A percentile compares a stretch with the other conserved stretches of the same genome.
phyloP scores from a whole-genome alignment of 225 moss, liverwort and hornwort species.

The Straminergon stramineum region DNA sequence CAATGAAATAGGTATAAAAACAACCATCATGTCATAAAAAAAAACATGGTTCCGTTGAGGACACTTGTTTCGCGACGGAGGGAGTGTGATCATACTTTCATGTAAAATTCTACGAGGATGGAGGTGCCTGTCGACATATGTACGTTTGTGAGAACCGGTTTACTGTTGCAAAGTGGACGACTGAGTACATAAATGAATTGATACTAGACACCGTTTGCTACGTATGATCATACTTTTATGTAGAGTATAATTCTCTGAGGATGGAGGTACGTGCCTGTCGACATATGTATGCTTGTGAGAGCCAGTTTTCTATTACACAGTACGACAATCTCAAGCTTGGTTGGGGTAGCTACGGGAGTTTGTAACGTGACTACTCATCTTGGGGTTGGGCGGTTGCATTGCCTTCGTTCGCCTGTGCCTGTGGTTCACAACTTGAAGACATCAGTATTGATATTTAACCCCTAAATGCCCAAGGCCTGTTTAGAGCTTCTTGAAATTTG shows the following conservation, averaged over 20 bases:
- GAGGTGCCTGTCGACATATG: background rate
- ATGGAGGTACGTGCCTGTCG: too few species aligned
- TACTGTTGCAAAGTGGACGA: too few species aligned
- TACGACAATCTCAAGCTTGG: background rate
- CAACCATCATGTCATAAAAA: too few species aligned
- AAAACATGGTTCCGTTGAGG: background rate
- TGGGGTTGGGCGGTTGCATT: background rate
- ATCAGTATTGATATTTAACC: background rate
- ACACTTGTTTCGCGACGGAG: background rate
- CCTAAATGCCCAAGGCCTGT: too few species aligned
- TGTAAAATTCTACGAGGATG: background rate
- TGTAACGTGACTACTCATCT: background rate
- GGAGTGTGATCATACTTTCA: background rate
- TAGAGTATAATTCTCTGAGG: too few species aligned
- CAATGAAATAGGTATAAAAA: background rate
- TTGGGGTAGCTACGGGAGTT: background rate
- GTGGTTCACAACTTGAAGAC: background rate
- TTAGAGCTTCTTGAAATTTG: too few species aligned
- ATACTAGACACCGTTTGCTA: too few species aligned
- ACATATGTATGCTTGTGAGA: too few species aligned
- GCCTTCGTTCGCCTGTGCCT: background rate
- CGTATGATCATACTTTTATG: too few species aligned
- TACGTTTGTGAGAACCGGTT: background rate
- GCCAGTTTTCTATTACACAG: background rate
- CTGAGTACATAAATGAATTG: too few species aligned